Evolutionary conservation across 2,329 filamentous ascomycete genomes (phyloP), one percentile per base, ranked within the genome.

Genomic region (Hypoxylon sp.): DNA sequence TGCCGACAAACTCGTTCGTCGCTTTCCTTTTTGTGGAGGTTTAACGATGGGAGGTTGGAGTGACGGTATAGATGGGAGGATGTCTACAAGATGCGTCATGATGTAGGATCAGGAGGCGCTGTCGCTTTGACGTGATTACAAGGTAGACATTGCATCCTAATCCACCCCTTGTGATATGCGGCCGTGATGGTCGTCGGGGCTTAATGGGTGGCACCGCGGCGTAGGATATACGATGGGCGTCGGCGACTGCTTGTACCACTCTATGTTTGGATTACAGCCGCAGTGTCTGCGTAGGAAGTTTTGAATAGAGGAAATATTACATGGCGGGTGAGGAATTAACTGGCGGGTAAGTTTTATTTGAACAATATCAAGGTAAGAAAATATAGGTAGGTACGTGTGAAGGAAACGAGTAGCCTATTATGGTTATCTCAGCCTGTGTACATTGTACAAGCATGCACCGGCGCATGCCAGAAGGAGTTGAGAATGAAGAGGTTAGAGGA

Each of bases 71-170:
- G 73, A 63, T 9, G 75, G 70, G 17, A 72, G 62, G 11, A 76
- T 29, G 47, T 71, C 70, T 48, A 76, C 55, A 24, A 69, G 63
- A 56, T 75, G 63, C 50, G 73, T 67, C 76, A 77, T 77, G 63
- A 63, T 71, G 71, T 64, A 39, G 50, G 61, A 42, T 63, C n/a
- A 39, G 37, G 33, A 42, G 48, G 39, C 19, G 50, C 31, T 39
- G 61, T 55, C 52, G 39, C 44, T 63, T 65, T 33, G 47, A 58
- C 17, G 44, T 62, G 22, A 50, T 26, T 39, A 29, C 13, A 24
- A 39, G 37, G 22, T 56, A 24, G 46, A 14, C 22, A 35, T 72
- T 42, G 66, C 68, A 72, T 72, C 50, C 60, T 63, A 62, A 46
- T 17, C 13, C 42, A 17, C 47, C 3, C 19, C 35, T 53, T 61